Conservation (phyloP, 495 filamentous ascomycete genomes). For the Penicillium atrosanguineum region DNA sequence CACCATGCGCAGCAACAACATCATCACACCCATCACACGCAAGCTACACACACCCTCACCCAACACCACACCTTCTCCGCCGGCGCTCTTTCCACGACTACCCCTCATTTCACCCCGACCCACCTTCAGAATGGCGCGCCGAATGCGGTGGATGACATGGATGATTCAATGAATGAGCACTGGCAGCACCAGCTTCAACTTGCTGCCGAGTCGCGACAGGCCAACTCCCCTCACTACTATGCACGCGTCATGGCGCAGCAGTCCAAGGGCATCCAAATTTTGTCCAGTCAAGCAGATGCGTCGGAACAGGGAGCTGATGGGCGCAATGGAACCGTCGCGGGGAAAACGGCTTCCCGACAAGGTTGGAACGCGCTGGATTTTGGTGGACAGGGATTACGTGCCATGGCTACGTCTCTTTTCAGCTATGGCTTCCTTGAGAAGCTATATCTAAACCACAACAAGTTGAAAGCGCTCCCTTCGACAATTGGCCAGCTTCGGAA, state of each 20-base stretch:
- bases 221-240: constrained; percentile 63
- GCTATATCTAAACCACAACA: constrained; percentile 89
- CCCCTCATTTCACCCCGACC: constrained; percentile 70
- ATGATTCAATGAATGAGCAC: constrained; percentile 70
- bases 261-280: constrained; percentile 58
- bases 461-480: constrained; percentile 70
- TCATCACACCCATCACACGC: constrained; percentile 70
- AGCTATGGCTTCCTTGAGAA: constrained; percentile 82
- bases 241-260: constrained; percentile 57
- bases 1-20: constrained; percentile 73
- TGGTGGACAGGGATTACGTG: constrained; percentile 86
- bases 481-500: constrained; percentile 77
- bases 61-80: constrained; percentile 82
- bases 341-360: constrained; percentile 63
- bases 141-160: constrained; percentile 53
- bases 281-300: constrained; percentile 54
- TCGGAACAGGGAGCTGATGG: constrained; percentile 61
- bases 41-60: constrained; percentile 59
- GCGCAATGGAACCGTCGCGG: constrained; percentile 56
- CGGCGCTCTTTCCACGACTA: constrained; percentile 67
- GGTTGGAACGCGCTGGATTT: constrained; percentile 91
- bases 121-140: constrained; percentile 75
- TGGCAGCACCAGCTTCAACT: constrained; percentile 86
- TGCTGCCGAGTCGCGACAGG: constrained; percentile 66
- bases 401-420: constrained; percentile 75